These are phyloP conservation scores for Naganishia sp. DNA, from an alignment of 1,284 basidiomycete species.

Conservation along the genomic window DNA sequence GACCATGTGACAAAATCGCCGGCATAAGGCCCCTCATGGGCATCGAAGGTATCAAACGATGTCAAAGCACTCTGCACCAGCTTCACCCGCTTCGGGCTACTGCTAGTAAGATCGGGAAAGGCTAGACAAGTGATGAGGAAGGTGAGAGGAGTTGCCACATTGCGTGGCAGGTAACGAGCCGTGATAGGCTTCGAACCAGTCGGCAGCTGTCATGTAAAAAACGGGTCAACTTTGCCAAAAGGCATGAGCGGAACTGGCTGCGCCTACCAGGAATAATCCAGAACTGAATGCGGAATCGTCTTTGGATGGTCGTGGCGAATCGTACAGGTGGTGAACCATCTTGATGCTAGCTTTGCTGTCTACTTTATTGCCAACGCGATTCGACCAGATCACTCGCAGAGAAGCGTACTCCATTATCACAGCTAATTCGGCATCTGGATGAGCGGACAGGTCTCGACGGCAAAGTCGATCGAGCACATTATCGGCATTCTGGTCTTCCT, in stretches of 20 bases:
- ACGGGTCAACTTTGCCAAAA: not conserved
- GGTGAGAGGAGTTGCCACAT: constrained; percentile 15
- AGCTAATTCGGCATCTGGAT: constrained; percentile 21
- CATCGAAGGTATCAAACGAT: constrained; percentile 17
- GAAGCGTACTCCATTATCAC: constrained; percentile 26
- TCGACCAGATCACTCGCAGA: constrained; percentile 18
- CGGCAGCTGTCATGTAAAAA: not conserved
- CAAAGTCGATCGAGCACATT: constrained; percentile 5
- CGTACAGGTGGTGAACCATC: constrained; percentile 22
- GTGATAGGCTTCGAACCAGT: constrained; percentile 1
- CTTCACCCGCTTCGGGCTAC: constrained; percentile 24
- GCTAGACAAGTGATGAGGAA: constrained; percentile 23
- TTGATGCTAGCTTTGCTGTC: constrained; percentile 26
- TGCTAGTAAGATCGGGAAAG: constrained; percentile 20
- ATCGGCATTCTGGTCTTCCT: not conserved
- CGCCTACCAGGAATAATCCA: constrained; percentile 10
- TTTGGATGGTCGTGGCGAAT: not conserved
- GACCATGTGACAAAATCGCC: constrained; percentile 10
- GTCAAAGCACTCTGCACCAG: constrained; percentile 22
- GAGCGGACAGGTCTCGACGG: not conserved
- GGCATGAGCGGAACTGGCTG: not conserved
- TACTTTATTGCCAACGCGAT: constrained; percentile 12
- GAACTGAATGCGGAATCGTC: constrained; percentile 9
- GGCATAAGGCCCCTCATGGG: constrained; percentile 21
- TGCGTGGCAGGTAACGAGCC: constrained; percentile 16